These are phyloP conservation scores for Clarireedia monteithiana DNA, from an alignment of 2,329 filamentous ascomycete genomes.

Conservation along the genomic window DNA sequence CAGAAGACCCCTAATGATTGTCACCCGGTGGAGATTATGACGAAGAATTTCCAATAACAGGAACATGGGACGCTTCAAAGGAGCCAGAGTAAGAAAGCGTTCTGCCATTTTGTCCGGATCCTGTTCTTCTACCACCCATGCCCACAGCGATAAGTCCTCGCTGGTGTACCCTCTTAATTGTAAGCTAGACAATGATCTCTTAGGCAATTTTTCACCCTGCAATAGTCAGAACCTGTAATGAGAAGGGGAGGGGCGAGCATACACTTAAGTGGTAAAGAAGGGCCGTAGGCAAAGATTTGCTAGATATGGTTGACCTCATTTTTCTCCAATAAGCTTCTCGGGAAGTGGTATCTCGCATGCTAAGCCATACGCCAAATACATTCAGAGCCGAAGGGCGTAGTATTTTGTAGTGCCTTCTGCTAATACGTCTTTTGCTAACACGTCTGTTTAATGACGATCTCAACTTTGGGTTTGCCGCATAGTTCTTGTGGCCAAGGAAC, in stretches of 20 bases:
- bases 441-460: too few relatives aligned
- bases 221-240: neutral
- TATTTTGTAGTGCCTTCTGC: neutral
- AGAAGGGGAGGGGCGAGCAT: neutral
- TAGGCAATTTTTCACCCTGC: neutral
- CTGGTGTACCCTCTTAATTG: slow-evolving; percentile 11
- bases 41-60: slow-evolving; percentile 24
- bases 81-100: slow-evolving; percentile 17
- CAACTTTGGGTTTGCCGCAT: too few relatives aligned
- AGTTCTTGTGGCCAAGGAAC: too few relatives aligned
- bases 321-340: slow-evolving; percentile 11
- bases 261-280: slow-evolving; percentile 12
- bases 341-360: slow-evolving; percentile 8
- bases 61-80: slow-evolving; percentile 17
- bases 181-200: neutral
- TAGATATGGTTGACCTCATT: neutral
- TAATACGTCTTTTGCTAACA: neutral
- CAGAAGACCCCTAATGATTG: slow-evolving; percentile 13
- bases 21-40: slow-evolving; percentile 15
- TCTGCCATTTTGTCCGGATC: slow-evolving; percentile 16
- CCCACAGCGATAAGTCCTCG: slow-evolving; percentile 25
- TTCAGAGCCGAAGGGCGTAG: neutral
- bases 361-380: slow-evolving; percentile 16
- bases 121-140: slow-evolving; percentile 20
- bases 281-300: slow-evolving; percentile 12